phyloP scores from a whole-genome alignment of 768 basidiomycete species.

The Phanerodontia chrysosporium region DNA sequence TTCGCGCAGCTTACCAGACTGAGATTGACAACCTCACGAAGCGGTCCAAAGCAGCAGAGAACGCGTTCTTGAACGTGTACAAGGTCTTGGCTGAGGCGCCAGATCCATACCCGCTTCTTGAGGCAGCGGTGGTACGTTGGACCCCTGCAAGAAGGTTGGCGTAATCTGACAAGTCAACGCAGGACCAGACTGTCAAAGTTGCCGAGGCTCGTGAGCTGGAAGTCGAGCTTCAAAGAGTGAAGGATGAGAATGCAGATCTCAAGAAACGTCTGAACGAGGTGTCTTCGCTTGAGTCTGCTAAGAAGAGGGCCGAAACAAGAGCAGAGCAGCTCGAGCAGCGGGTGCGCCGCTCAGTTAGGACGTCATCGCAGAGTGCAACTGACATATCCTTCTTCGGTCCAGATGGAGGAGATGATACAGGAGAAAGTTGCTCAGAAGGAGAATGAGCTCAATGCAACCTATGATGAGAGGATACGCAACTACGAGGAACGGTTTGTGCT shows the following conservation, averaged over 20 bases:
- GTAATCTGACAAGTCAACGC: background rate
- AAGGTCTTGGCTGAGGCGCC: conserved; percentile 96
- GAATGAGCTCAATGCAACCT: conserved; percentile 94
- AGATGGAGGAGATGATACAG: conserved; percentile 94
- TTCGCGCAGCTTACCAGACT: conserved; percentile 76
- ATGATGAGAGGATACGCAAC: conserved; percentile 93
- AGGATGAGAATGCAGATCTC: conserved; percentile 81
- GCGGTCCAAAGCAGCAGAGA: conserved; percentile 89
- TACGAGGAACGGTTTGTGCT: conserved; percentile 92
- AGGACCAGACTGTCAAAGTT: conserved; percentile 93
- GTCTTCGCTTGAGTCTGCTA: conserved; percentile 56
- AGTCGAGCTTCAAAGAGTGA: conserved; percentile 63
- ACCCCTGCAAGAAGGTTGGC: background rate
- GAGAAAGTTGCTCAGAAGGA: conserved; percentile 91
- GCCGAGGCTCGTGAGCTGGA: conserved; percentile 79
- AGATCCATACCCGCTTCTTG: conserved; percentile 94
- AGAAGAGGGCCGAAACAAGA: conserved; percentile 70
- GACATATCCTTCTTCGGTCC: background rate
- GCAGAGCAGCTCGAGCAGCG: conserved; percentile 81
- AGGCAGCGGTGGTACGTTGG: conserved; percentile 77
- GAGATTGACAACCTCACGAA: conserved; percentile 96
- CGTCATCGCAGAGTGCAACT: background rate
- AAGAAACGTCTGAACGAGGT: conserved; percentile 67
- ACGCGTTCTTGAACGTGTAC: conserved; percentile 94
- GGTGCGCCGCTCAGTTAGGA: conserved; percentile 36